Percentiles rank a stretch among this genome's conserved stretches.
Evolutionary conservation across 1,284 basidiomycete species (phyloP).

Genomic region (Takashimella tepidaria): DNA sequence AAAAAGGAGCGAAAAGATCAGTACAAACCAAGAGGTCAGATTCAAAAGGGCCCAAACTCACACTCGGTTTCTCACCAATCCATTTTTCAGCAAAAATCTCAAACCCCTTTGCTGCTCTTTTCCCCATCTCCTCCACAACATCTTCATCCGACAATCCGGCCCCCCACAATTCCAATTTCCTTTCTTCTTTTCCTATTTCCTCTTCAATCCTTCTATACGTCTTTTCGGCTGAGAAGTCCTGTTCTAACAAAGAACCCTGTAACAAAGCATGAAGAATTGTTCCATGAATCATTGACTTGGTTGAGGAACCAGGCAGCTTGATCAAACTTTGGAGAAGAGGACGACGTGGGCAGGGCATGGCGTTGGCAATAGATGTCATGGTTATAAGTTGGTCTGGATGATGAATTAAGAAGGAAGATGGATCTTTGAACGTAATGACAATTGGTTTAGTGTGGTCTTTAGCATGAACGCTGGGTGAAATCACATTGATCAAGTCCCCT

Average conservation of each 20-base stretch:
- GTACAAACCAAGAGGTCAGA: too few species aligned
- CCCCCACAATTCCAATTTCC: conserved; percentile 43
- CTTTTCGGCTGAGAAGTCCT: conserved; percentile 28
- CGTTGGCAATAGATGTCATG: conserved; percentile 75
- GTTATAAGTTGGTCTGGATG: conserved; percentile 88
- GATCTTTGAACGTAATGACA: conserved; percentile 36
- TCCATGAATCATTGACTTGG: conserved; percentile 66
- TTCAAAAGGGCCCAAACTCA: conserved; percentile 14
- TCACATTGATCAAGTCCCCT: conserved; percentile 74
- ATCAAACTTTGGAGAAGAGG: conserved; percentile 67
- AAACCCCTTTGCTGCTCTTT: conserved; percentile 37
- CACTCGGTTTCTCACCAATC: conserved; percentile 30
- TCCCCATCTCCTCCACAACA: conserved; percentile 39
- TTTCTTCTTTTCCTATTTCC: conserved; percentile 35
- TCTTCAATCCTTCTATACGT: conserved; percentile 31
- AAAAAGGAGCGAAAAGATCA: too few species aligned
- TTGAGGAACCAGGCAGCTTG: conserved; percentile 50
- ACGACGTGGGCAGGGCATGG: conserved; percentile 72
- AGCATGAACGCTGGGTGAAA: conserved; percentile 48
- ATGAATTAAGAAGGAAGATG: conserved; percentile 57
- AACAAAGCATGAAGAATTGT: conserved; percentile 85
- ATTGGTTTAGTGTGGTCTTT: conserved; percentile 15
- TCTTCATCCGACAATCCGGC: conserved; percentile 42
- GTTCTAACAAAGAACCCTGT: conserved; percentile 61
- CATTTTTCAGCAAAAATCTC: conserved; percentile 41